These are phyloP conservation scores for Claviceps pusilla DNA, from an alignment of 2,329 filamentous ascomycete genomes.

Conservation along the genomic window DNA sequence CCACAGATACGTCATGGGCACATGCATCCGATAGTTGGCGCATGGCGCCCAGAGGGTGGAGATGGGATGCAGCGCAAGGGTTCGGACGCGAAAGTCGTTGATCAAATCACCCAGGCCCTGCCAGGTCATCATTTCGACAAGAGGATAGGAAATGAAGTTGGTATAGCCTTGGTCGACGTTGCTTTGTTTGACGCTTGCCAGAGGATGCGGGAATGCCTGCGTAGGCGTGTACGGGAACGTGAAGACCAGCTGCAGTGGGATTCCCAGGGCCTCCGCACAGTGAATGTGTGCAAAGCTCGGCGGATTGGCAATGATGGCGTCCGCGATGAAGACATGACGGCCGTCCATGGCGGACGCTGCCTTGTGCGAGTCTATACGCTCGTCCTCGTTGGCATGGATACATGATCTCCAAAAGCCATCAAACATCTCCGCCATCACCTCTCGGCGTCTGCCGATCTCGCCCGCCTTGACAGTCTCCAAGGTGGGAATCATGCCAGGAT, in stretches of 20 bases:
- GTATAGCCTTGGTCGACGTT: conserved; percentile 59
- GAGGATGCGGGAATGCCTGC: conserved; percentile 58
- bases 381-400: conserved; percentile 55
- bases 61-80: conserved; percentile 56
- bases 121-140: conserved; percentile 83
- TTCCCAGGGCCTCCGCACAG: conserved; percentile 62
- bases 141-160: conserved; percentile 67
- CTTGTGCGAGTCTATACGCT: conserved; percentile 31
- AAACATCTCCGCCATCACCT: conserved; percentile 69
- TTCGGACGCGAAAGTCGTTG: conserved; percentile 57
- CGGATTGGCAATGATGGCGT: conserved; percentile 77
- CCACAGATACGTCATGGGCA: conserved; percentile 64
- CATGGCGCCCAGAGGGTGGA: conserved; percentile 66
- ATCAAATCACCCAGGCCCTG: conserved; percentile 71
- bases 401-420: conserved; percentile 70
- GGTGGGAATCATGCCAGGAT: conserved; percentile 61
- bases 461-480: conserved; percentile 58
- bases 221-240: conserved; percentile 73
- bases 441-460: conserved; percentile 52
- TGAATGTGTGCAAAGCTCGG: conserved; percentile 66
- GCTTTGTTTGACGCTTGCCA: conserved; percentile 58
- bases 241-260: conserved; percentile 76
- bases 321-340: conserved; percentile 44
- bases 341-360: conserved; percentile 15
- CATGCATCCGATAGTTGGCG: conserved; percentile 54